Conservation (phyloP, 1,284 basidiomycete genomes). For the Malassezia japonica region DNA sequence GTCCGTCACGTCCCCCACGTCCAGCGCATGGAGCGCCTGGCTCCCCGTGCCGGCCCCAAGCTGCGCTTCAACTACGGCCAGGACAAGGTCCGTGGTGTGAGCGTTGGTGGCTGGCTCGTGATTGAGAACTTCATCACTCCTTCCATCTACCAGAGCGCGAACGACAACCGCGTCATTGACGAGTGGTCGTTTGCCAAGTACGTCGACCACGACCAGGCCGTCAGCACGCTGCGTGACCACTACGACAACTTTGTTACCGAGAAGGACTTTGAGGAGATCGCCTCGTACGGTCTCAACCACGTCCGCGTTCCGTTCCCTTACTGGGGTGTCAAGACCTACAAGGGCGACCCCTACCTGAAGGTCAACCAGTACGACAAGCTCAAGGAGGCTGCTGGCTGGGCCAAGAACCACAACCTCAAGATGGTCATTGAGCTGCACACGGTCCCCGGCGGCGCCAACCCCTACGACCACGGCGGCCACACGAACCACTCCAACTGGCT, state of each 20-base stretch:
- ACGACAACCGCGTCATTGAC: conserved; percentile 54
- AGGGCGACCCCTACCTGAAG: conserved; percentile 73
- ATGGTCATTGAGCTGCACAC: conserved; percentile 64
- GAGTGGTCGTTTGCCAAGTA: conserved; percentile 74
- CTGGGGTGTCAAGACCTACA: conserved; percentile 76
- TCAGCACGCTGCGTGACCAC: conserved; percentile 51
- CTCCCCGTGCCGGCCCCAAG: conserved; percentile 1
- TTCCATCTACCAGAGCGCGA: conserved; percentile 52
- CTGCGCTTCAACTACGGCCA: conserved; percentile 23
- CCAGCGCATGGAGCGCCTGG: not conserved
- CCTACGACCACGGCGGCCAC: conserved; percentile 57
- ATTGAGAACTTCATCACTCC: conserved; percentile 41
- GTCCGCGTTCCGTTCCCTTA: conserved; percentile 79
- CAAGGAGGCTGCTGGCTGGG: conserved; percentile 65
- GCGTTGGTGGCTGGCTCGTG: conserved; percentile 45
- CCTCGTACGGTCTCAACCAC: conserved; percentile 53
- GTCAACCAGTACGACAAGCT: conserved; percentile 60
- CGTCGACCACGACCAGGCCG: conserved; percentile 51
- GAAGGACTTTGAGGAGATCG: conserved; percentile 61
- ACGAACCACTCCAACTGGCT: conserved; percentile 64
- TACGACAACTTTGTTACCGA: conserved; percentile 77
- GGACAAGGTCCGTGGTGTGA: conserved; percentile 37
- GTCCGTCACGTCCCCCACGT: not conserved
- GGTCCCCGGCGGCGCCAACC: conserved; percentile 51
- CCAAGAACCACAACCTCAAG: conserved; percentile 63